Evolutionary conservation across 331 rosid species (phyloP), one percentile per base, ranked within the genome.

Genomic region (Stylosanthes scabra): DNA sequence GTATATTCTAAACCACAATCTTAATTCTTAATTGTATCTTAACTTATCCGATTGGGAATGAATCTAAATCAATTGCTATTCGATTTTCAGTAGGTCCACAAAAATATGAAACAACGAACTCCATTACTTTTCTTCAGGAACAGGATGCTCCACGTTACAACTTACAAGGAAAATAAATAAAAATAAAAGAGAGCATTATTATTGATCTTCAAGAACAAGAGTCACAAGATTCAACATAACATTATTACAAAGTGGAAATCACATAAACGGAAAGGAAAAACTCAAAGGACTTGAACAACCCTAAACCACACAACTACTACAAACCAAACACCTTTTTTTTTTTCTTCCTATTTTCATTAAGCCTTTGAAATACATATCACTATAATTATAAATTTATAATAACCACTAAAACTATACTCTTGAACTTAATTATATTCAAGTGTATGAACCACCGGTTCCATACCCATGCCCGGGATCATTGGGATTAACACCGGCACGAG

Each of bases 381-480:
- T 2, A 2, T 31, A 31, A 40, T 54, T 55, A 7, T n/a, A 9
- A 72, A 20, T 20, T 55, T n/a, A 65, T 63, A 15, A 34, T 15
- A 14, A 52, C 58, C 4, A 34, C 4, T 34, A 34, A 46, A n/a
- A n/a, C n/a, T 11, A 20, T 20, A 20, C 11, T 46, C 11, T 34
- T 34, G 6, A 6, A 34, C 39, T 34, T 34, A 34, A 4, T 34
- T 8, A 11, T 49, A 5, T n/a, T 83, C 68, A 86, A 52, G 1
- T 70, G 20, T 78, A 81, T 59, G 72, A 37, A 0, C 96, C 93
- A 7, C 90, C 91, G 5, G 88, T 76, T 0, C 86, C 82, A 56
- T 82, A 58, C n/a, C 86, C 83, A 56, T 82, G 64, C 10, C 34
- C 61, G 1, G 61, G 41, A 0, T 66, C 59, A 76, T 76, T 70